Evolutionary conservation across 2,329 filamentous ascomycete genomes (phyloP).

Genomic region (Metarhizium robertsii): DNA sequence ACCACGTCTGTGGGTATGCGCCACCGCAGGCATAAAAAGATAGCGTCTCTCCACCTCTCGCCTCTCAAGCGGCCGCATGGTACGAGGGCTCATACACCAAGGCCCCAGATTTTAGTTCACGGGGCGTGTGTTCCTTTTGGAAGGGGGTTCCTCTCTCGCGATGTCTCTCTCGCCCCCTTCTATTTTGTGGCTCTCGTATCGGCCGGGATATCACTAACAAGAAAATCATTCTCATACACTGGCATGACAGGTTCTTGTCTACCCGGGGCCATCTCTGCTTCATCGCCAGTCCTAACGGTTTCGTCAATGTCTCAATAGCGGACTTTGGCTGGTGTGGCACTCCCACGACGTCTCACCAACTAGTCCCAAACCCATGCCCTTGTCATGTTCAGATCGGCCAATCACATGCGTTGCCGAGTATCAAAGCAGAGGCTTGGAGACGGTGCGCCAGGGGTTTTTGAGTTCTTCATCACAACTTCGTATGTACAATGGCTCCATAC

Average conservation of each 20-base stretch:
- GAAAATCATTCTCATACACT: background rate
- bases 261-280: background rate
- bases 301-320: constrained; percentile 3
- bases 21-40: too few species aligned
- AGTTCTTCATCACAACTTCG: background rate
- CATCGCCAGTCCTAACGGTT: background rate
- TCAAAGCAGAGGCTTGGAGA: background rate
- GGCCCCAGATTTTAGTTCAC: too few species aligned
- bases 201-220: background rate
- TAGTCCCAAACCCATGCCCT: background rate
- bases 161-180: too few species aligned
- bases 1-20: too few species aligned
- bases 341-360: background rate
- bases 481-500: too few species aligned
- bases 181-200: too few species aligned
- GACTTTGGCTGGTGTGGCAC: background rate
- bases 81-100: too few species aligned
- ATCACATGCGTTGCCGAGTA: background rate
- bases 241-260: background rate
- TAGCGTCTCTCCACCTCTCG: too few species aligned
- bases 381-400: background rate
- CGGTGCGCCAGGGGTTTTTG: background rate
- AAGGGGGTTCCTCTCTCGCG: too few species aligned
- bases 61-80: too few species aligned
- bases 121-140: too few species aligned